Base-by-base conservation (phyloP, 306 rosid species). In the Carpinus fangiana region DNA sequence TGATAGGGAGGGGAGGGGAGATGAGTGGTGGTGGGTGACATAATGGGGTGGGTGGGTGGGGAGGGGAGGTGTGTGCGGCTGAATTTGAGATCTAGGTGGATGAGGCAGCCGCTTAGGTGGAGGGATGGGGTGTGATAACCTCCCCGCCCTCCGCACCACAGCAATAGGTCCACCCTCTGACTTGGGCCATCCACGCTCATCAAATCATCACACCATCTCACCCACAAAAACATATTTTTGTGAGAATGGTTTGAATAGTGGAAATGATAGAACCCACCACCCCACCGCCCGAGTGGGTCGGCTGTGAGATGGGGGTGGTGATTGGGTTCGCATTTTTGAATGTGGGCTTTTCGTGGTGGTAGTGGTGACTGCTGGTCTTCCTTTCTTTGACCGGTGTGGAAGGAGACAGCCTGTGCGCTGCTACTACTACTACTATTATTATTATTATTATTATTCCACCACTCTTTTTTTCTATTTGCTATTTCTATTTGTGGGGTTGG, bases 61-160 rank as follows among this genome's bases (percentile, higher is more conserved):
- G 65, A 79, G 28, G 81, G 73, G 90, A 70, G 91, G 90, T 17
- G 91, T 79, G 88, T 80, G 92, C 95, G 92, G 93, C 90, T 78
- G 96, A 83, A 62, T 84, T 85, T 80, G 90, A 92, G 97, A 92
- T 90, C 89, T 85, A 86, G 87, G 81, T 74, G 88, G 90, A 86
- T 70, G 88, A 79, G 26, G 26, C 26, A 23, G 87, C 97, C 96
- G 93, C 89, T 82, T 85, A 84, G 93, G 90, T 88, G 90, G 84
- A 81, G 83, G 70, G 62, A 74, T 11, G 51, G 76, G 76, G 66
- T 20, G 57, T 41, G 45, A 41, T 41, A 41, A 41, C 45, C 4
- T 62, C 26, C 8, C 59, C 20, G 14, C 65, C 12, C 23, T 12
- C 31, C 65, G 31, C 65, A 23, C 28, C 23, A 21, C 65, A 59